Base-by-base conservation (phyloP, 2,329 filamentous ascomycete genomes). In the Ascochyta clinopodiicola region DNA sequence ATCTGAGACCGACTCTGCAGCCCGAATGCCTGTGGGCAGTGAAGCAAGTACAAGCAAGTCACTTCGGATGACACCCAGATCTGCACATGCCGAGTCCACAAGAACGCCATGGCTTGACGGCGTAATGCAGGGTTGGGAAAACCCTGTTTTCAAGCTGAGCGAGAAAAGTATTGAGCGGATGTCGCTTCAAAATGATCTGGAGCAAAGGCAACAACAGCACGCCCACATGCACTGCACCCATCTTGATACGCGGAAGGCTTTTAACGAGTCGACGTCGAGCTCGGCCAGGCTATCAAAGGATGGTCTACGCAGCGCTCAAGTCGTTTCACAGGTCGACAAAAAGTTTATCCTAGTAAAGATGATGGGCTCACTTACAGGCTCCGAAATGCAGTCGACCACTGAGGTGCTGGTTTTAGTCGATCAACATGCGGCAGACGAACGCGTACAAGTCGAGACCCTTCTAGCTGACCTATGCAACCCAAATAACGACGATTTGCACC, bases 341-440 rank as follows among this genome's bases (percentile, higher is more conserved):
- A 99, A 99, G 72, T 99, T 96, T 70, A 89, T 99, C 15, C 77
- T 99, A 0, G 80, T 87, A 21, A 88, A 85, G 59, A 77, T 91
- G 44, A 71, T 25, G 15, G 56, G 61, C 6, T 37, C 75, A 0
- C 46, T 68, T 3, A 56, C 45, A 6, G 5, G 34, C 9, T 31
- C 10, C 7, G n/a, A 58, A 38, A 32, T 38, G 7, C 47, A 39
- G 24, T 55, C 35, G 15, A n/a, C 19, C 7, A 8, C 24, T 13
- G 59, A 70, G 2, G 63, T 86, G 1, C 77, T 98, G 4, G 82
- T 96, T 0, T 80, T 97, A 35, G 82, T 97, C 6, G 95, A 99
- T 68, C 95, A 99, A 69, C 95, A 99, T 71, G 95, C 95, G 0
- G 95, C 93, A 3, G 94, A 97, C 71, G 95, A 99, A 77, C 84